Base-by-base conservation (phyloP, 352 stramenopile species). In the Globisporangium middletonii region DNA sequence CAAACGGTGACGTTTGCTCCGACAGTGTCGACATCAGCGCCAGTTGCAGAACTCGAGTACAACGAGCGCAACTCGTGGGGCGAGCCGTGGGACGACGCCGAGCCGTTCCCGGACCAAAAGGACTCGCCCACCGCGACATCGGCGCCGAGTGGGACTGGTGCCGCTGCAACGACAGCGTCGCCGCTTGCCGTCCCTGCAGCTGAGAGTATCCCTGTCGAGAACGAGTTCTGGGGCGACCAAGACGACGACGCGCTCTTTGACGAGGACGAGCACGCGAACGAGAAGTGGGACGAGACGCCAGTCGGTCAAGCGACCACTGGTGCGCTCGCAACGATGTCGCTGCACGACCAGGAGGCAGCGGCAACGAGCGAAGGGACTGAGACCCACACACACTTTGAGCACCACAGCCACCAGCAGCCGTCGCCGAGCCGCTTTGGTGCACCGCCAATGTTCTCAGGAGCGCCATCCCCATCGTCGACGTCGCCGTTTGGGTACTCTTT, bases 171-270 rank as follows among this genome's bases (percentile, higher is more conserved):
- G 35, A n/a, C 46, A 6, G 28, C 45, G 19, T 26, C 37, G 3
- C 28, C 46, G 27, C 54, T 53, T 16, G 59, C 15, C 26, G 53
- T 53, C n/a, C 42, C 59, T 13, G 46, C 49, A 33, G 41, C 50
- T 2, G 59, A 59, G 46, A 64, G 53, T 28, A 55, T 64, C 28
- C 44, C 64, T 0, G 54, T 52, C 15, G 63, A 61, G n/a, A 77
- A 73, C 54, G 74, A 86, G 50, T 91, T 86, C 52, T 89, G 78
- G 80, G 76, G 74, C 18, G 78, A 80, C 50, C 13, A 46, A 56
- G 68, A 79, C 26, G 78, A 88, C 58, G 67, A 78, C 16, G 73
- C 62, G 12, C 64, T 91, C 12, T 89, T 88, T 50, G 70, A 81
- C 61, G 67, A 88, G 30, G 76, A 88, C 19, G 75, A 81, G 42